Conservation (phyloP, 2,329 filamentous ascomycete species). For the Fusarium chuoi region DNA sequence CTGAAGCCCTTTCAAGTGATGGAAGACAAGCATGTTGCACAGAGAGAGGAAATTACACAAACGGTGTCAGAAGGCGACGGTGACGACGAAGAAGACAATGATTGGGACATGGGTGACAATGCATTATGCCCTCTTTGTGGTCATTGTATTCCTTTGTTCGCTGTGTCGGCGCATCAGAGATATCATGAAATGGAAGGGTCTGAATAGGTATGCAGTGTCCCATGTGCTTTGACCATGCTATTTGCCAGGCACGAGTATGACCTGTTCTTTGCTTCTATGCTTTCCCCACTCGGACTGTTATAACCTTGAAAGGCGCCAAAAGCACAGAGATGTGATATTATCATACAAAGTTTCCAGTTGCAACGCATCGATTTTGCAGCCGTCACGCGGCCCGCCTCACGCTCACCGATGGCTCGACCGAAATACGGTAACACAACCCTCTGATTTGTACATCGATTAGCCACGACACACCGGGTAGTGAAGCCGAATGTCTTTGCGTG, state of each 20-base stretch:
- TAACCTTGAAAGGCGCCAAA: background rate
- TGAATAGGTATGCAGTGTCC: constrained; percentile 3
- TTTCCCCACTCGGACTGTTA: background rate
- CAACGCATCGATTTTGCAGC: background rate
- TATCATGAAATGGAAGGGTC: constrained; percentile 49
- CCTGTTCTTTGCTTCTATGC: background rate
- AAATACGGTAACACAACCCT: constrained; percentile 33
- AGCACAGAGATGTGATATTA: background rate
- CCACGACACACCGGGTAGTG: constrained; percentile 17
- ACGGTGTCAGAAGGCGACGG: constrained; percentile 32
- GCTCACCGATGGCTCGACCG: constrained; percentile 35
- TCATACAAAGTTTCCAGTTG: background rate
- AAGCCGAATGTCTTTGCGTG: constrained; percentile 15
- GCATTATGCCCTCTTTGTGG: constrained; percentile 60
- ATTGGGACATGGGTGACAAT: constrained; percentile 49
- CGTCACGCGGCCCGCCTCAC: constrained; percentile 3
- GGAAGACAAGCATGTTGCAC: constrained; percentile 47
- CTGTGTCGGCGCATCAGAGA: constrained; percentile 63
- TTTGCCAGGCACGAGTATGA: background rate
- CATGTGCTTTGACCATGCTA: background rate
- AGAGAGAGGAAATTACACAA: constrained; percentile 43
- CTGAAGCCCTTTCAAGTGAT: constrained; percentile 72
- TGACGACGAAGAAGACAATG: constrained; percentile 29
- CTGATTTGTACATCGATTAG: constrained; percentile 28
- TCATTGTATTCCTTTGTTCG: constrained; percentile 65